Conservation (phyloP, 345 rosid species). For the Pseudoturritis turrita region DNA sequence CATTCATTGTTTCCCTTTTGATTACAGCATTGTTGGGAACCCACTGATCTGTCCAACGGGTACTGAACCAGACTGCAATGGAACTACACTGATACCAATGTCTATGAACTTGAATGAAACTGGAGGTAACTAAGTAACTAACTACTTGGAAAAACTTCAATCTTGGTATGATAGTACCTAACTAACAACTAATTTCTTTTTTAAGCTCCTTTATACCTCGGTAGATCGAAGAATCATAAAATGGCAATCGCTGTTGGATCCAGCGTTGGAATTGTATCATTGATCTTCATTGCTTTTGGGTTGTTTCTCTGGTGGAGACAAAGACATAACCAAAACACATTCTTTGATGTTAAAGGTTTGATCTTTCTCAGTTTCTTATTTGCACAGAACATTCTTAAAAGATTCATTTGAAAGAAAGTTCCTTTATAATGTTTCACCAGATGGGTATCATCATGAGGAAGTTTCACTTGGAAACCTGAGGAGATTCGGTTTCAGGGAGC, state of each 20-base stretch:
- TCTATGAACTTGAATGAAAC: constrained; percentile 90
- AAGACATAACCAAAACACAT: constrained; percentile 54
- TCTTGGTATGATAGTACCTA: neutral
- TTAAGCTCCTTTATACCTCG: constrained; percentile 40
- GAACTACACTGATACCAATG: constrained; percentile 82
- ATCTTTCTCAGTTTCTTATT: constrained; percentile 18
- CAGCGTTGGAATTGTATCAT: constrained; percentile 58
- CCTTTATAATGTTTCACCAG: neutral
- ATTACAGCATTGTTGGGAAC: constrained; percentile 81
- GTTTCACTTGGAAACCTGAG: constrained; percentile 37
- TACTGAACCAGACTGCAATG: constrained; percentile 82
- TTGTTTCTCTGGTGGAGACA: constrained; percentile 81
- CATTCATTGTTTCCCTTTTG: neutral
- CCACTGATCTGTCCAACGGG: constrained; percentile 87
- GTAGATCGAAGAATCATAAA: constrained; percentile 53
- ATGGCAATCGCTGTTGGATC: constrained; percentile 70
- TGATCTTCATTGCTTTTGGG: constrained; percentile 64
- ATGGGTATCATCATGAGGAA: constrained; percentile 36
- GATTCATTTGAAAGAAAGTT: neutral
- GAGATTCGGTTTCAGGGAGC: constrained; percentile 34
- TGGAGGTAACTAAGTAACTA: constrained; percentile 39
- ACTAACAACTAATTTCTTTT: neutral
- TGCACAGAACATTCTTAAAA: constrained; percentile 1
- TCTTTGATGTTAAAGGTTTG: constrained; percentile 83
- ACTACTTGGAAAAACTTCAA: neutral